Percentiles rank a stretch among this genome's conserved stretches.
phyloP scores from a whole-genome alignment of 2,329 filamentous ascomycete species.

The Ascochyta lentis region DNA sequence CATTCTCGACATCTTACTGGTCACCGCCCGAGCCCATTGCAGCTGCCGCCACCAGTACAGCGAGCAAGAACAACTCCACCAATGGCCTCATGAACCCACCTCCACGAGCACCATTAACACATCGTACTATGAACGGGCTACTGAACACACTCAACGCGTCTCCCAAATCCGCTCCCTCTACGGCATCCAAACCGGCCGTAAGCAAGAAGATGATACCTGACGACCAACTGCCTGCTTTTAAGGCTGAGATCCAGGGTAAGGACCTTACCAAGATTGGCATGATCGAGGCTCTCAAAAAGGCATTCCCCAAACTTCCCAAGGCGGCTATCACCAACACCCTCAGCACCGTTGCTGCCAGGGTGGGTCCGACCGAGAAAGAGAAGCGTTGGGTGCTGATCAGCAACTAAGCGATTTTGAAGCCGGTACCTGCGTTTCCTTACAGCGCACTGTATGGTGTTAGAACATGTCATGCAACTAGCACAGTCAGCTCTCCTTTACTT shows the following conservation, averaged over 20 bases:
- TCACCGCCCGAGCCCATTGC: slow-evolving; percentile 37
- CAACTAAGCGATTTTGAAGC: slow-evolving; percentile 12
- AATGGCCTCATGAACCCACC: slow-evolving; percentile 49
- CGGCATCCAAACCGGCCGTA: slow-evolving; percentile 45
- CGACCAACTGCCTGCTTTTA: slow-evolving; percentile 71
- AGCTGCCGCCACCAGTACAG: slow-evolving; percentile 9
- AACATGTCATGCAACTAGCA: neutral
- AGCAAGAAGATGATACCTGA: slow-evolving; percentile 60
- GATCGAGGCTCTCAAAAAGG: slow-evolving; percentile 76
- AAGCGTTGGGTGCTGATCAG: slow-evolving; percentile 65
- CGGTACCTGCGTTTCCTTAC: neutral
- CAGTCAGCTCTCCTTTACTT: neutral
- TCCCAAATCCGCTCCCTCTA: slow-evolving; percentile 22
- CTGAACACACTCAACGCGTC: slow-evolving; percentile 39
- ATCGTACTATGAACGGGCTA: slow-evolving; percentile 46
- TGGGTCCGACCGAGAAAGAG: slow-evolving; percentile 66
- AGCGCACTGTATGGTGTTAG: neutral
- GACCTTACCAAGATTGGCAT: slow-evolving; percentile 77
- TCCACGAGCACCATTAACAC: slow-evolving; percentile 51
- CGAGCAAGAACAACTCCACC: slow-evolving; percentile 23
- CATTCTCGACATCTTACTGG: slow-evolving; percentile 87
- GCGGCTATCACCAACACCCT: slow-evolving; percentile 75
- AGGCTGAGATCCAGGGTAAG: slow-evolving; percentile 70
- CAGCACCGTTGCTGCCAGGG: slow-evolving; percentile 67
- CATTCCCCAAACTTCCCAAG: slow-evolving; percentile 74